Evolutionary conservation across 768 basidiomycete genomes (phyloP), one percentile per base, ranked within the genome.

Genomic region (Brasilioporus rufonigricans): DNA sequence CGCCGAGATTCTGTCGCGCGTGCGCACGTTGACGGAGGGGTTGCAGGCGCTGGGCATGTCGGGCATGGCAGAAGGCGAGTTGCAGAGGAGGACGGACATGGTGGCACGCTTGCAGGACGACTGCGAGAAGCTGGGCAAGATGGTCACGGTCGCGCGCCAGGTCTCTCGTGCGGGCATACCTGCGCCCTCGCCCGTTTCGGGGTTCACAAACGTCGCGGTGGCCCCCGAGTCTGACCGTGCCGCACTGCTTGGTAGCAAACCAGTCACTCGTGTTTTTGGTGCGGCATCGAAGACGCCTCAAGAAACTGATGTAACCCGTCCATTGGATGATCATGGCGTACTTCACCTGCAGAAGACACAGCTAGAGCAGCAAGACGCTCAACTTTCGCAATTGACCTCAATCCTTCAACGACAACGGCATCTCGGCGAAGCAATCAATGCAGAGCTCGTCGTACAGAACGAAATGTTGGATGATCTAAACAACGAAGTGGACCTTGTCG

Each of bases 21-120:
- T 95, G 21, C 84, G 85, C 5, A 77, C 69, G 2, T 77, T 98
- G 14, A 89, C 84, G 19, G 77, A 78, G 60, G 92, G 86, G 11
- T 73, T 95, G 62, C 76, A 81, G 62, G 79, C 75, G 38, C 77
- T 91, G 35, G 88, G 77, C 9, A 70, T 83, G 69, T 75, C 76
- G 39, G 92, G 90, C 35, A 81, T 98, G 80, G 87, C 83, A 60
- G 85, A 93, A 69, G 96, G 96, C n/a, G 96, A 98, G 77, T 76
- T 93, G 63, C 86, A 89, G 72, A 76, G 96, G 52, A 78, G 96
- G 58, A 87, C 87, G 56, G 95, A 94, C 64, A 86, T 97, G 86
- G 85, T 94, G 48, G 89, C 86, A 51, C 79, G 87, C 55, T 75
- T 98, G 61, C 88, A 89, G 72, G 93, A 94, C 67, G 95, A 98